Base-by-base conservation (phyloP, 768 basidiomycete genomes). In the Baorangia bicolor region DNA sequence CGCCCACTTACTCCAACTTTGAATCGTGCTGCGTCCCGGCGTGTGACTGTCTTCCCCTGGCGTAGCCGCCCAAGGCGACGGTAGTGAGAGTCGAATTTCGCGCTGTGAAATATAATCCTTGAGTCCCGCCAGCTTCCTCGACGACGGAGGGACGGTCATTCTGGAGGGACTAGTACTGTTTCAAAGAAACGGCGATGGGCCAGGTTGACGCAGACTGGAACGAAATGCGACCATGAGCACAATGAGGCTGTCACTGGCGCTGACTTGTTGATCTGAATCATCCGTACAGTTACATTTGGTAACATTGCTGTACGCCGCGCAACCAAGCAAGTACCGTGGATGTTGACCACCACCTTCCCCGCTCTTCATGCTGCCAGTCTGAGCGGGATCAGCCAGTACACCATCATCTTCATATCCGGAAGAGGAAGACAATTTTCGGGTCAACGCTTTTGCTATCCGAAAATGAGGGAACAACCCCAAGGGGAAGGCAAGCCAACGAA, bases 1-100 rank as follows among this genome's bases (percentile, higher is more conserved):
- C 5, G 86, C 84, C 86, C 87, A 89, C 25, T 81, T 77, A 48
- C 78, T 70, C 85, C 83, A 87, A 37, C 74, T 74, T 56, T 80
- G 80, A 53, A 58, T 57, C 11, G 61, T 65, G 53, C 66, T 37
- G 44, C 39, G 60, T 31, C 70, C 55, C 40, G 66, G 50, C 12
- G 58, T 38, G 28, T 67, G 60, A 49, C 61, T 53, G 20, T 58
- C 58, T 49, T 73, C 67, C 37, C 59, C 64, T 23, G 65, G 27
- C 4, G 41, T 34, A 16, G 60, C 38, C 35, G 64, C 51, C 53
- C 58, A 20, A 10, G 60, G 60, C 5, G 67, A 51, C 5, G 69
- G 39, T 33, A 57, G 52, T 18, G 71, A 56, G 51, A 68, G 61
- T 52, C 65, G 75, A 56, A 73, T 61, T 42, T 83, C 80, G 47